Percentiles rank a stretch among this genome's conserved stretches.
Conservation (phyloP, 148 eudicot genomes). For the Simmondsia chinensis region DNA sequence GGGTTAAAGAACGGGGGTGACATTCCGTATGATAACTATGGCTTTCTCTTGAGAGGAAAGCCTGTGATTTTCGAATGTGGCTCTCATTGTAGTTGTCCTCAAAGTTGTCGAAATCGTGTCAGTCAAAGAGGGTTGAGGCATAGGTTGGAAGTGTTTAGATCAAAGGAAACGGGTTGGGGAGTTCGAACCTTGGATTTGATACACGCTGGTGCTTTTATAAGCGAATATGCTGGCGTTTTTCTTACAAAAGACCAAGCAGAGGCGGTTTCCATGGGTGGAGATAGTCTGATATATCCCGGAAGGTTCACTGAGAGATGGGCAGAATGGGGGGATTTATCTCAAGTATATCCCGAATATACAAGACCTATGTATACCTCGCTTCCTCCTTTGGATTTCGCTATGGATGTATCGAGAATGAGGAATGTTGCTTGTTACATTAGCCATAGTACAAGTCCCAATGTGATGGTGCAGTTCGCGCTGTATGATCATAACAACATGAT, state of each 20-base stretch:
- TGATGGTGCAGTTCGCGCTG: slow-evolving; percentile 69
- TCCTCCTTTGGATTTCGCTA: slow-evolving; percentile 76
- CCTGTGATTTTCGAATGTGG: slow-evolving; percentile 88
- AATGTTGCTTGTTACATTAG: slow-evolving; percentile 81
- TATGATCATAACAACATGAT: slow-evolving; percentile 63
- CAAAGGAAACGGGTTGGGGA: slow-evolving; percentile 82
- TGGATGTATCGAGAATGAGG: slow-evolving; percentile 84
- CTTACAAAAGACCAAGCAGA: slow-evolving; percentile 71
- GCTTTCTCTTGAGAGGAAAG: slow-evolving; percentile 72
- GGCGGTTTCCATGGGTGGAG: slow-evolving; percentile 63
- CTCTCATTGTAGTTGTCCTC: slow-evolving; percentile 60
- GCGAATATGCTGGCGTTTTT: slow-evolving; percentile 78
- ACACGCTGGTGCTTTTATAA: slow-evolving; percentile 79
- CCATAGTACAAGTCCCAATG: slow-evolving; percentile 77
- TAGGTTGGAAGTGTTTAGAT: slow-evolving; percentile 78
- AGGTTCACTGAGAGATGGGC: slow-evolving; percentile 67
- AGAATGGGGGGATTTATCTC: slow-evolving; percentile 83
- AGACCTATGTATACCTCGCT: slow-evolving; percentile 47
- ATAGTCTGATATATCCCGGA: slow-evolving; percentile 62
- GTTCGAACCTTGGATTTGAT: slow-evolving; percentile 79
- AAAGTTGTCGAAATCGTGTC: slow-evolving; percentile 74
- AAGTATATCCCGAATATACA: slow-evolving; percentile 46
- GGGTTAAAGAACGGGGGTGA: slow-evolving; percentile 71
- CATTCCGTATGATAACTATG: slow-evolving; percentile 65
- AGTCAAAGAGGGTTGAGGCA: slow-evolving; percentile 62